Evolutionary conservation across 2,329 filamentous ascomycete species (phyloP), one percentile per base, ranked within the genome.

Genomic region (Graphiopsis chlorocephala): DNA sequence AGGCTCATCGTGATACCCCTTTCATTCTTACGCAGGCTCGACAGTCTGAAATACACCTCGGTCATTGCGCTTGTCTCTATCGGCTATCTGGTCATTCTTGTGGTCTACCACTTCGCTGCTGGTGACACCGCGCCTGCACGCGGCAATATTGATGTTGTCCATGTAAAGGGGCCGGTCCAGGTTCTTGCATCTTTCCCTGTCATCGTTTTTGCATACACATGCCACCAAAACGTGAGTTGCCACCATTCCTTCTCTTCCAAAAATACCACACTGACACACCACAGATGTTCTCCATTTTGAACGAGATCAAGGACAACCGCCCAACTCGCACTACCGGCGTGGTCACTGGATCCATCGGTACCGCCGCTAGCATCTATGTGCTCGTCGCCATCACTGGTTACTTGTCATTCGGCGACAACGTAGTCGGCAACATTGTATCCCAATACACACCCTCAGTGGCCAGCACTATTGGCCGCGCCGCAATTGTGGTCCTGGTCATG

Each of bases 141-240:
- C 61, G 90, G 91, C 14, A 85, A 89, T 11, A 87, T 99, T 66
- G 87, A 90, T 57, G 80, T 92, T 31, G 83, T 97, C 68, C 81
- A 86, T 67, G 97, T 92, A 89, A 89, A 88, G 50, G 92, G 94
- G 8, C 84, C 91, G 3, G 83, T 96, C 11, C 86, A 90, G 38
- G 88, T 90, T 7, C 82, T 99, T 61, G 92, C 92, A 71, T 93
- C 91, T 68, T 87, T 99, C 68, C 95, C 95, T 0, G 93, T 99
- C 61, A 93, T 98, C 64, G 92, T 99, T 2, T 99, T 99, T 82
- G 95, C 94, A n/a, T 99, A 98, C 77, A 99, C 95, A 1, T 99
- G 95, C 76, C 95, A 99, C 78, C 95, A 99, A 74, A 99, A 99
- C 76, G 92, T 95, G 80, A 69, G 86, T 74, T 14, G 8, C 2